Percentiles rank a stretch among this genome's conserved stretches.
These are phyloP conservation scores for Hemerocallis citrina DNA, from an alignment of 106 monocot genomes.

Conservation along the genomic window DNA sequence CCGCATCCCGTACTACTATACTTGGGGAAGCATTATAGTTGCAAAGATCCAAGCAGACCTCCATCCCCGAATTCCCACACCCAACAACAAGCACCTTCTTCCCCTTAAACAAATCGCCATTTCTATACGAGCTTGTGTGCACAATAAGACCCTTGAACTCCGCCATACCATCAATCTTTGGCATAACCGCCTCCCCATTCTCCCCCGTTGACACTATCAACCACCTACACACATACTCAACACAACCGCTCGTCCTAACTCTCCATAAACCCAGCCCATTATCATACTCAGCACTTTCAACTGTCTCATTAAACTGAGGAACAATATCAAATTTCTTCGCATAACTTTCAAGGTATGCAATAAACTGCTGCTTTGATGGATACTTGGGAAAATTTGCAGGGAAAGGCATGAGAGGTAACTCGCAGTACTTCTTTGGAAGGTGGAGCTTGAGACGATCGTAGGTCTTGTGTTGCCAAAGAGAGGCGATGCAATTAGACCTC, in stretches of 20 bases:
- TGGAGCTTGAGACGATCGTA: slow-evolving; percentile 49
- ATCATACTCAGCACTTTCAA: slow-evolving; percentile 24
- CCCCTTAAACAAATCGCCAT: slow-evolving; percentile 38
- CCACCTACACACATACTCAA: slow-evolving; percentile 31
- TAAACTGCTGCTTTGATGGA: slow-evolving; percentile 45
- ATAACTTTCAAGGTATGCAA: slow-evolving; percentile 36
- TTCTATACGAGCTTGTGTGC: slow-evolving; percentile 64
- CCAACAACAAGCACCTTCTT: slow-evolving; percentile 75
- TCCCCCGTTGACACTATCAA: slow-evolving; percentile 76
- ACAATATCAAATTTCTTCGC: slow-evolving; percentile 22
- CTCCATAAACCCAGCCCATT: slow-evolving; percentile 15
- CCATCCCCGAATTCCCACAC: slow-evolving; percentile 85
- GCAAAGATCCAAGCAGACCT: slow-evolving; percentile 82
- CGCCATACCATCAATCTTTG: slow-evolving; percentile 44
- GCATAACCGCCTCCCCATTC: slow-evolving; percentile 60
- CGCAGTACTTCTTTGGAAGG: slow-evolving; percentile 38
- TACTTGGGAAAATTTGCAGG: slow-evolving; percentile 29
- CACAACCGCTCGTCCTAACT: not conserved
- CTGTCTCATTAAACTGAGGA: slow-evolving; percentile 19
- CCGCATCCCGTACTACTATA: slow-evolving; percentile 67
- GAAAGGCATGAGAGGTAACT: slow-evolving; percentile 48
- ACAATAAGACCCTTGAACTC: slow-evolving; percentile 42
- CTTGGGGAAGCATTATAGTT: slow-evolving; percentile 46
- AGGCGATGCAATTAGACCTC: slow-evolving; percentile 45
- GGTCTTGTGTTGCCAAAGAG: slow-evolving; percentile 41